phyloP scores from a whole-genome alignment of 352 stramenopile species.

The Globisporangium rhizosaccharum region DNA sequence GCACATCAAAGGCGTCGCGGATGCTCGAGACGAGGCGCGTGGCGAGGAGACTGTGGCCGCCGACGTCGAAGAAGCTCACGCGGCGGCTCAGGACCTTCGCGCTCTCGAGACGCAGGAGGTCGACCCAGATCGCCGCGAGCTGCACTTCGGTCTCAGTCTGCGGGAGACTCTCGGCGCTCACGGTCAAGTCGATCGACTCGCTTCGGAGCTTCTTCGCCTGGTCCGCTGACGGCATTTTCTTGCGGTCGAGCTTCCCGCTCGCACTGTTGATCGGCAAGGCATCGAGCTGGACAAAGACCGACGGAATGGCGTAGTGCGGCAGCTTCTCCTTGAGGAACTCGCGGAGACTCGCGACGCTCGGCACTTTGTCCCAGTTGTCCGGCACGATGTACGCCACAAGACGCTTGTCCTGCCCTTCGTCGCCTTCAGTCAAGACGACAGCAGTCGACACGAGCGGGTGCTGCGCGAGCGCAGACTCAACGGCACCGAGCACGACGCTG shows the following conservation, averaged over 20 bases:
- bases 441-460: constrained; percentile 80
- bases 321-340: constrained; percentile 71
- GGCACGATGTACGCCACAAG: constrained; percentile 91
- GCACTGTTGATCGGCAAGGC: constrained; percentile 83
- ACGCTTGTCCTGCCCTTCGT: constrained; percentile 83
- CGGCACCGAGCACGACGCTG: constrained; percentile 89
- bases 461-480: constrained; percentile 87
- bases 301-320: constrained; percentile 80
- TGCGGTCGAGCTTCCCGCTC: constrained; percentile 87
- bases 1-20: constrained; percentile 50
- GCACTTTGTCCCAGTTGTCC: constrained; percentile 62
- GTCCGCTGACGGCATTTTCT: constrained; percentile 75
- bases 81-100: constrained; percentile 47
- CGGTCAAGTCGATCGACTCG: constrained; percentile 68
- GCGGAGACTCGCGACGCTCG: constrained; percentile 55
- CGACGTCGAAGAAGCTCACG: constrained; percentile 78
- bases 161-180: constrained; percentile 31
- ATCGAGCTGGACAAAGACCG: constrained; percentile 75
- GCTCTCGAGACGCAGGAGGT: constrained; percentile 59
- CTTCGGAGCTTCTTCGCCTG: constrained; percentile 60
- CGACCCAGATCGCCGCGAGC: constrained; percentile 57
- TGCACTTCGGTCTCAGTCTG: constrained; percentile 57
- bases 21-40: constrained; percentile 72
- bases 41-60: constrained; percentile 73
- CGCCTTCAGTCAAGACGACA: constrained; percentile 88